These are phyloP conservation scores for Blastobotrys buckinghamii DNA, from an alignment of 1,139 yeast species.

Conservation along the genomic window DNA sequence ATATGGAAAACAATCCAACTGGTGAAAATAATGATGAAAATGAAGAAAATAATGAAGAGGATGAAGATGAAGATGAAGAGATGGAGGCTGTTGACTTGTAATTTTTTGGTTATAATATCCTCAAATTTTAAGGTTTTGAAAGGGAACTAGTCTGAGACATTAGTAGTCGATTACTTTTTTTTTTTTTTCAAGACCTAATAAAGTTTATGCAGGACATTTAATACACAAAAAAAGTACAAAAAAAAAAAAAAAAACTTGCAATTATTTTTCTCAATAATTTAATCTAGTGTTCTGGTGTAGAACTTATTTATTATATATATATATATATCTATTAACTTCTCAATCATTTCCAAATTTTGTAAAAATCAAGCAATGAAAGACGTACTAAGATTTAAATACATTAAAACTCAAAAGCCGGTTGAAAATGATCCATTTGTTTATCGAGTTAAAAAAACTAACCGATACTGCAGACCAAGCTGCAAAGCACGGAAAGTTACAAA, in stretches of 20 bases:
- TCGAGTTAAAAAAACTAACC: not conserved
- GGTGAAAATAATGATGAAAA: constrained; percentile 29
- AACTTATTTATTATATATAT: not conserved
- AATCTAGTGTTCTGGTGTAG: no score
- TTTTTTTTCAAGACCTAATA: no score
- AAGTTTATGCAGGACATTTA: not conserved
- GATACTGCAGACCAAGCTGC: constrained; percentile 19
- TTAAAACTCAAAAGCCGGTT: not conserved
- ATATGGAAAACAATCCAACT: constrained; percentile 25
- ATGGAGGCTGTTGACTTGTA: constrained; percentile 25
- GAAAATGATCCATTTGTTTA: constrained; percentile 2
- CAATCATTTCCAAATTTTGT: not conserved
- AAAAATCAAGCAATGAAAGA: not conserved
- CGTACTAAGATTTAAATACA: not conserved
- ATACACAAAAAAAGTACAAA: not conserved
- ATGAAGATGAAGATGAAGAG: constrained; percentile 27
- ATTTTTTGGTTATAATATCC: no score
- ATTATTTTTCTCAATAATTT: not conserved
- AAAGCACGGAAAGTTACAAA: constrained; percentile 12
- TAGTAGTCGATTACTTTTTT: no score
- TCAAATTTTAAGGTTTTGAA: no score
- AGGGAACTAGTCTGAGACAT: no score
- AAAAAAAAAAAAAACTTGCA: not conserved
- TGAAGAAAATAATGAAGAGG: constrained; percentile 18
- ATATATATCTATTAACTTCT: not conserved